A percentile compares a stretch with the other conserved stretches of the same genome.
phyloP scores from a whole-genome alignment of 2,329 filamentous ascomycete species.

The Alternaria sp. region DNA sequence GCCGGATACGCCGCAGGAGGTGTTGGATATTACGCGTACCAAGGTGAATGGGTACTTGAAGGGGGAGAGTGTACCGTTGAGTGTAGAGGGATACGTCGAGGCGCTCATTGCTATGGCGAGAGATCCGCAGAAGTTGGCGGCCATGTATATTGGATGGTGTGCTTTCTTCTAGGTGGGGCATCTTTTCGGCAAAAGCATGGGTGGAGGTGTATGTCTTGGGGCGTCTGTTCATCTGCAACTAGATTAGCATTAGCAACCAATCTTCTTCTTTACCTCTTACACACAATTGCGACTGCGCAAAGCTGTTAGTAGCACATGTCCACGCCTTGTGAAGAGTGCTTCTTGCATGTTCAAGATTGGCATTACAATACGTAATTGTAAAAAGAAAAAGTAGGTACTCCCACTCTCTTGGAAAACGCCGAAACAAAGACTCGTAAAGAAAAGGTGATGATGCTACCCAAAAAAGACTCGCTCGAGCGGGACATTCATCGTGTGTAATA shows the following conservation, averaged over 20 bases:
- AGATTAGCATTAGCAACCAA: not conserved
- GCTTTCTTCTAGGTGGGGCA: slow-evolving; percentile 64
- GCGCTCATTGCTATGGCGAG: slow-evolving; percentile 89
- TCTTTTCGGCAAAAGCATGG: not conserved
- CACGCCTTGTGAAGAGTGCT: not conserved
- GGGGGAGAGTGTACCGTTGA: slow-evolving; percentile 89
- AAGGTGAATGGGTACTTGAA: slow-evolving; percentile 86
- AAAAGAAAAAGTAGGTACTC: slow-evolving; percentile 9
- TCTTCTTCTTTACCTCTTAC: not conserved
- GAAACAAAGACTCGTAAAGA: slow-evolving; percentile 10
- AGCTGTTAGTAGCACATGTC: not conserved
- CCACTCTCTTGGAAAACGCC: slow-evolving; percentile 19
- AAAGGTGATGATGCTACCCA: slow-evolving; percentile 16
- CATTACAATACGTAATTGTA: slow-evolving; percentile 23
- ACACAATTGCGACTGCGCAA: not conserved
- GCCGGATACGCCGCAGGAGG: slow-evolving; percentile 76
- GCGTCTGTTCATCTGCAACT: not conserved
- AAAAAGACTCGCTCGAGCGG: slow-evolving; percentile 10
- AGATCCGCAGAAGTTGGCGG: slow-evolving; percentile 78
- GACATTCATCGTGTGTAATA: slow-evolving; percentile 12
- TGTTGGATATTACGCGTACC: slow-evolving; percentile 85
- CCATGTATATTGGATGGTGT: slow-evolving; percentile 98
- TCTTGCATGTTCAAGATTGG: slow-evolving; percentile 20
- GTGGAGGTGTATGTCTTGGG: not conserved
- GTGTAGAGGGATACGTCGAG: slow-evolving; percentile 97